Evolutionary conservation across 768 basidiomycete species (phyloP), one percentile per base, ranked within the genome.

Genomic region (Lentinus tigrinus): DNA sequence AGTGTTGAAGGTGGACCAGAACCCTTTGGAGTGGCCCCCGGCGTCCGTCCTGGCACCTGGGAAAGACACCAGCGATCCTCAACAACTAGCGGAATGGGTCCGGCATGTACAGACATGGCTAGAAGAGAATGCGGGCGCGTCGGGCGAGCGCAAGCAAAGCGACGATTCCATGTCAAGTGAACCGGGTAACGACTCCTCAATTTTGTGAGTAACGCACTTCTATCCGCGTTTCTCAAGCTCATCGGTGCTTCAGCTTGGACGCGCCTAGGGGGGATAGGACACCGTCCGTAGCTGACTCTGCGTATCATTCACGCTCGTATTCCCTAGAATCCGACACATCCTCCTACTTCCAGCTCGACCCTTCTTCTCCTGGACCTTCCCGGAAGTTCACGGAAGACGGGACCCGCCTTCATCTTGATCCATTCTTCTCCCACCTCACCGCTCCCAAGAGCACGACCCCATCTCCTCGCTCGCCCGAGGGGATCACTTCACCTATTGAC

Each of bases 1-100:
- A 47, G 81, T 97, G 31, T 78, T 98, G 65, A 92, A 92, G 72
- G 76, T 91, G 9, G 95, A 96, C 62, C 85, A 88, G 61, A 98
- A 99, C 68, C 95, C 95, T 3, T 81, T 97, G 38, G 89, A 94
- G 72, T 98, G 95, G 93, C 96, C 96, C 0, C 89, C 92, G 7
- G 81, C 76, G 60, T 57, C 75, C 47, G 74, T 89, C 14, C 68
- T 88, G 69, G 80, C 81, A 43, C 66, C 70, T 17, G 69, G 74
- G 11, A 73, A 69, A 43, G 76, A 78, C 26, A 62, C 70, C 17
- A 75, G 80, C 47, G 78, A 80, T 56, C 71, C 76, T 31, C 78
- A 83, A 49, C 76, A 76, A 17, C 83, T 87, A 78, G 82, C 81
- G 68, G 81, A 84, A 42, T 94, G 93, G 88, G 84, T 96, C 52